Base-by-base conservation (phyloP, 371 early-diverging fungal species). In the Umbelopsis sp. region DNA sequence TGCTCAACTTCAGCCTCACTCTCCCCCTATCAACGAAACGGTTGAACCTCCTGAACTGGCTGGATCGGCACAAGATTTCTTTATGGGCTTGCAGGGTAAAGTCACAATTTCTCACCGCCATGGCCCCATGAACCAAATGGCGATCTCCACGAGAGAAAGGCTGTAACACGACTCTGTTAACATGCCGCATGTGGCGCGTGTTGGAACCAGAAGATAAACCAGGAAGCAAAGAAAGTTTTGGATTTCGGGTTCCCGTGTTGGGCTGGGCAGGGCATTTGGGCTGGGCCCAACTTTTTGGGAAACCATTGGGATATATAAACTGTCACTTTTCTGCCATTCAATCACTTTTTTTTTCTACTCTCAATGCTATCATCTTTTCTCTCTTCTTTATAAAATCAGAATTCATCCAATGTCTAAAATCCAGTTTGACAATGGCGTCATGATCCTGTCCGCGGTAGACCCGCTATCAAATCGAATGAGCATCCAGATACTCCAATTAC, bases 231-330 rank as follows among this genome's bases (percentile, higher is more conserved):
- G 41, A 6, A 52, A 57, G 35, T 57, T 16, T 25, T 3, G 57
- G 14, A 35, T 29, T 57, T 57, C 57, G 57, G 57, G 57, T 57
- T 57, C 57, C 57, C 57, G 57, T 57, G 57, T 57, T 57, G 57
- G 57, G 57, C 57, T 57, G 57, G 57, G 57, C 14, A 22, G 22
- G 22, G 22, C 35, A 18, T 53, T 35, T 37, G 29, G 8, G 12
- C 41, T 57, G 57, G 57, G 57, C 10, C 57, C 57, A 57, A 57
- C 35, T 32, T 35, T 57, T 57, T 37, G 11, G 8, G 12, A 37
- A 14, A 22, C 16, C 18, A 18, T 29, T n/a, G n/a, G 18, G 5
- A 57, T 35, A 57, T 57, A 57, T 57, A 57, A 57, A 57, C 57
- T 57, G 57, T 57, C 57, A 57, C 22, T 35, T 29, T 57, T 16